Evolutionary conservation across 495 filamentous ascomycete species (phyloP), one percentile per base, ranked within the genome.

Genomic region (Pseudevernia furfuracea): DNA sequence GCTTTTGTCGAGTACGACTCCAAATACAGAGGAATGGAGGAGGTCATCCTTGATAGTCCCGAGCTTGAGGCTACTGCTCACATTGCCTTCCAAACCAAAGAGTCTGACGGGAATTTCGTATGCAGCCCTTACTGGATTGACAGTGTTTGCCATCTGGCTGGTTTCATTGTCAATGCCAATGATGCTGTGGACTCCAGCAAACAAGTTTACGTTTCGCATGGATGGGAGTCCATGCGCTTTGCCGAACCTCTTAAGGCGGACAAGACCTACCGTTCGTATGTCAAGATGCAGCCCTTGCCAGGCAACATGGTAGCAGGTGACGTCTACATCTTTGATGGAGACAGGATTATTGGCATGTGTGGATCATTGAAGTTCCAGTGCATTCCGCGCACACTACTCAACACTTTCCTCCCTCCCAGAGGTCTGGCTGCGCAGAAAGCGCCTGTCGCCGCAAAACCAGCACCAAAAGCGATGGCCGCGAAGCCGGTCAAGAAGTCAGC

Each of bases 131-230:
- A 86, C 73, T 89, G 85, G 80, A 88, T 90, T 55, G 89, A 91
- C 71, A 87, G 84, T 53, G 66, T 82, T 58, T 82, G 80, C 67
- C 84, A 88, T 60, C 52, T 71, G 4, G 59, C 87, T 14, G 90
- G 90, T 23, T 92, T 94, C 74, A 86, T 88, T 66, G 85, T 91
- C 76, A 92, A 92, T 70, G 88, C 83, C 19, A 91, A 85, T 62
- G 89, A 90, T 69, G 82, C 80, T 30, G 81, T 86, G 4, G 86
- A 92, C 67, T 86, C 85, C 0, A 83, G 84, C 63, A 84, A 88
- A 62, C 78, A 85, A 53, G 86, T 90, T 38, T 93, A 84, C 70
- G 85, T 92, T 63, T 89, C 85, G 49, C 90, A 92, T 69, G 88
- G 89, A n/a, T 89, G 89, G 86, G 84, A 88, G 66, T 86, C 82